Percentiles rank a stretch among this genome's conserved stretches.
phyloP scores from a whole-genome alignment of 2,329 filamentous ascomycete species.

The Fusarium domesticum region DNA sequence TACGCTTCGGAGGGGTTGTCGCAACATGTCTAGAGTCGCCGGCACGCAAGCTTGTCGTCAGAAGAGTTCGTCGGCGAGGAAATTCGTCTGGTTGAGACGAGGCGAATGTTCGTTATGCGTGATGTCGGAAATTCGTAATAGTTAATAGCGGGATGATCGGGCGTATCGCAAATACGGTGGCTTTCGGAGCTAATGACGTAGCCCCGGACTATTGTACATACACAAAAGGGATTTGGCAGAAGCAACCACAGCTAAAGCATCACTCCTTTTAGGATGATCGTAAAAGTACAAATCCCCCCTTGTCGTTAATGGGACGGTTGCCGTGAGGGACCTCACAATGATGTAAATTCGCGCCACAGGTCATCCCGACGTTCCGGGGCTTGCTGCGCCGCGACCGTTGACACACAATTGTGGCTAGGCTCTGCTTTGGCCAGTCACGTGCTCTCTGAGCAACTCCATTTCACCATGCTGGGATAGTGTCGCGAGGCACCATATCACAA shows the following conservation, averaged over 20 bases:
- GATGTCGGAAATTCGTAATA: neutral
- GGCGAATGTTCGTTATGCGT: neutral
- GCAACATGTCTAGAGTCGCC: conserved; percentile 23
- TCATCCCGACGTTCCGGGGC: conserved; percentile 1
- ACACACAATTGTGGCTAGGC: neutral
- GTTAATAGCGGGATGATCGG: neutral
- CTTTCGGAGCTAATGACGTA: conserved; percentile 20
- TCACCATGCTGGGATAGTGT: neutral
- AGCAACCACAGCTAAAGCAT: conserved; percentile 13
- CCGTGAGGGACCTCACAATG: conserved; percentile 15
- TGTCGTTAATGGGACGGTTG: conserved; percentile 9
- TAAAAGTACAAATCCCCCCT: conserved; percentile 3
- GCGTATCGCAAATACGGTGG: conserved; percentile 13
- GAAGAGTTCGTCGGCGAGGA: neutral
- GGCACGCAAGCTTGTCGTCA: neutral
- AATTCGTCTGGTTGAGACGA: neutral
- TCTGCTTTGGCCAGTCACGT: conserved; percentile 16
- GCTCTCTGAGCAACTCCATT: neutral
- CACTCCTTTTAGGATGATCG: neutral
- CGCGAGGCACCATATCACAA: neutral
- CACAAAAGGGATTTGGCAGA: conserved; percentile 5
- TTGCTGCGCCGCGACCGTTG: conserved; percentile 10
- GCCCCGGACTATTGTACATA: conserved; percentile 8
- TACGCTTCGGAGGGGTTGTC: conserved; percentile 25
- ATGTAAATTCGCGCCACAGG: conserved; percentile 26